Conservation (phyloP, 108 stramenopile genomes). For the Cylindrotheca closterium region DNA sequence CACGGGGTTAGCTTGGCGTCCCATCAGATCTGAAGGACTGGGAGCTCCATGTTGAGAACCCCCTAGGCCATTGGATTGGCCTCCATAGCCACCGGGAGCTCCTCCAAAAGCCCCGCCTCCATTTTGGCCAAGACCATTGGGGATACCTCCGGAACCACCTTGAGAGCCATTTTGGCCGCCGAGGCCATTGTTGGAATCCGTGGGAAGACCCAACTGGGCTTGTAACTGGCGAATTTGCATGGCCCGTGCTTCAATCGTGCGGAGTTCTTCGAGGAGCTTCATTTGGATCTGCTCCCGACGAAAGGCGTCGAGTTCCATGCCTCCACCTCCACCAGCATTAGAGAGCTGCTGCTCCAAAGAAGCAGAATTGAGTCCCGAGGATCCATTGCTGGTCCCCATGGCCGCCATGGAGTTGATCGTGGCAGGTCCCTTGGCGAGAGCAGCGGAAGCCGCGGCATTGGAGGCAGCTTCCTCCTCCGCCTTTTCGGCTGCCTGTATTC, state of each 20-base stretch:
- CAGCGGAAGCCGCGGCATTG: background rate
- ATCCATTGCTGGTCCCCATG: background rate
- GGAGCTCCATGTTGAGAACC: too few relatives aligned
- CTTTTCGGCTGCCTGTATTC: background rate
- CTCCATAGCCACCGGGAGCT: too few relatives aligned
- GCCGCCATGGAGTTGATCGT: background rate
- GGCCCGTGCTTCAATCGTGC: constrained; percentile 9
- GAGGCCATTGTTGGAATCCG: background rate
- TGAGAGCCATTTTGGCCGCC: background rate
- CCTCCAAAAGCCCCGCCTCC: too few relatives aligned
- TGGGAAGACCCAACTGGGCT: background rate
- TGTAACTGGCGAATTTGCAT: constrained; percentile 13
- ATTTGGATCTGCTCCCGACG: background rate
- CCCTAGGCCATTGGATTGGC: too few relatives aligned
- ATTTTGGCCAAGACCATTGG: too few relatives aligned
- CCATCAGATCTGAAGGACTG: background rate
- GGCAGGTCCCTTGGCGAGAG: too few relatives aligned
- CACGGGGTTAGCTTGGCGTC: background rate
- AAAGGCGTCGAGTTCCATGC: background rate
- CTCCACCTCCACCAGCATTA: too few relatives aligned
- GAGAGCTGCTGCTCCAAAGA: background rate
- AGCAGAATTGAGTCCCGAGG: background rate
- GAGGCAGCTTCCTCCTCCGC: background rate
- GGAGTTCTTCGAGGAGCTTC: constrained; percentile 12
- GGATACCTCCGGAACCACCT: too few relatives aligned